Conservation (phyloP, 306 rosid genomes). For the Crotalaria pallida region DNA sequence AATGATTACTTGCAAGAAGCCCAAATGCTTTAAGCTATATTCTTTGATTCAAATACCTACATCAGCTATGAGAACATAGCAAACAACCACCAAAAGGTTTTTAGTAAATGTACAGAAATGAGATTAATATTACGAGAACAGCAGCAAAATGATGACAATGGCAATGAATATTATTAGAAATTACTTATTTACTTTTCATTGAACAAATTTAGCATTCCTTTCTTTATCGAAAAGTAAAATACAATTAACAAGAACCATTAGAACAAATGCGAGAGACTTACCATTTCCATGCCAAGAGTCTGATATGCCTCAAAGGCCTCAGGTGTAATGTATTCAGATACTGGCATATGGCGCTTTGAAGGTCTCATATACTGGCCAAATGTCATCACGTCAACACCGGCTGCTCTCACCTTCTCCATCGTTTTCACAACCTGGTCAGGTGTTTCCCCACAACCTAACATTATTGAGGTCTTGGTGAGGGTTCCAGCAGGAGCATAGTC, state of each 20-base stretch:
- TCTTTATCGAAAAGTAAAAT: not conserved
- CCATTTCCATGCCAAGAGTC: conserved; percentile 92
- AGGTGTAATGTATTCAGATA: conserved; percentile 87
- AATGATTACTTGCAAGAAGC: not conserved
- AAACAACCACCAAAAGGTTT: conserved; percentile 1
- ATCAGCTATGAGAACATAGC: not conserved
- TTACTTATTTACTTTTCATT: not conserved
- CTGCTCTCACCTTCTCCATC: conserved; percentile 99
- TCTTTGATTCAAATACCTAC: not conserved
- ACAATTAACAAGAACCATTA: not conserved
- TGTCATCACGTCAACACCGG: conserved; percentile 97
- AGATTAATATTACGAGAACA: not conserved
- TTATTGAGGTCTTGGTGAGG: conserved; percentile 90
- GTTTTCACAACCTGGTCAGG: conserved; percentile 91
- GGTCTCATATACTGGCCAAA: conserved; percentile 99
- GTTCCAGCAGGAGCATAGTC: conserved; percentile 82
- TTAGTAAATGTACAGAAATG: conserved; percentile 6
- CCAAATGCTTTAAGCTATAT: not conserved
- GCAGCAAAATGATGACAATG: conserved; percentile 10
- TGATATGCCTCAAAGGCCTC: conserved; percentile 88
- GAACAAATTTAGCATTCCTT: not conserved
- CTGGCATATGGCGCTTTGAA: conserved; percentile 98
- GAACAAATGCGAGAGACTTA: conserved; percentile 27
- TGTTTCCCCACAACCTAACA: conserved; percentile 99
- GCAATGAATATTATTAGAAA: not conserved